Conservation (phyloP, 805 yeast species). For the Maudiozyma serrabonitensis region DNA sequence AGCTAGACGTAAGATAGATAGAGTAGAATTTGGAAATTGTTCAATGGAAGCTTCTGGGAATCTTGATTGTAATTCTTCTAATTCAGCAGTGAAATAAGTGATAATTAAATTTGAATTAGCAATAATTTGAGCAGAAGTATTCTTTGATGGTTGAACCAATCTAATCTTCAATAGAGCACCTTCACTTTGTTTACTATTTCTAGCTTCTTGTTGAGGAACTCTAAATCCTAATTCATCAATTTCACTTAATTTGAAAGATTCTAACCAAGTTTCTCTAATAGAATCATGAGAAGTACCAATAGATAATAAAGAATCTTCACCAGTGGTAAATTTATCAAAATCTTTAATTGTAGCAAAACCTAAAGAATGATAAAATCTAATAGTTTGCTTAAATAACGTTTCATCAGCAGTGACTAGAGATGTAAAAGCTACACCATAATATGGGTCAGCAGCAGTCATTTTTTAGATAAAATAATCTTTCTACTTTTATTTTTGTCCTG, state of each 20-base stretch:
- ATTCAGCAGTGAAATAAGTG: slow-evolving; percentile 34
- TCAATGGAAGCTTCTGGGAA: slow-evolving; percentile 17
- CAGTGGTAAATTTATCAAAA: slow-evolving; percentile 42
- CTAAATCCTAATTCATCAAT: slow-evolving; percentile 51
- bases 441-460: slow-evolving; percentile 20
- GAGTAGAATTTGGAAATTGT: slow-evolving; percentile 11
- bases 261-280: slow-evolving; percentile 62
- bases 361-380: slow-evolving; percentile 47
- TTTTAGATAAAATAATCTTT: not conserved
- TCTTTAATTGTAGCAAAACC: slow-evolving; percentile 56
- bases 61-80: slow-evolving; percentile 21
- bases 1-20: slow-evolving; percentile 18
- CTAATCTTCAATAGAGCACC: slow-evolving; percentile 43
- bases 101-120: slow-evolving; percentile 17
- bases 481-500: too few relatives aligned
- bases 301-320: slow-evolving; percentile 25
- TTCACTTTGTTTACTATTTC: slow-evolving; percentile 31
- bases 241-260: slow-evolving; percentile 53
- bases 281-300: slow-evolving; percentile 60
- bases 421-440: slow-evolving; percentile 42
- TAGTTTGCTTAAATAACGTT: slow-evolving; percentile 36
- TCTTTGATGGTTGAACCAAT: slow-evolving; percentile 28
- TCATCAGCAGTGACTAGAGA: slow-evolving; percentile 52
- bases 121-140: slow-evolving; percentile 6
- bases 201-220: slow-evolving; percentile 40